A percentile compares a stretch with the other conserved stretches of the same genome.
Evolutionary conservation across 1,139 yeast species (phyloP).

Genomic region (Candida freyschussii): DNA sequence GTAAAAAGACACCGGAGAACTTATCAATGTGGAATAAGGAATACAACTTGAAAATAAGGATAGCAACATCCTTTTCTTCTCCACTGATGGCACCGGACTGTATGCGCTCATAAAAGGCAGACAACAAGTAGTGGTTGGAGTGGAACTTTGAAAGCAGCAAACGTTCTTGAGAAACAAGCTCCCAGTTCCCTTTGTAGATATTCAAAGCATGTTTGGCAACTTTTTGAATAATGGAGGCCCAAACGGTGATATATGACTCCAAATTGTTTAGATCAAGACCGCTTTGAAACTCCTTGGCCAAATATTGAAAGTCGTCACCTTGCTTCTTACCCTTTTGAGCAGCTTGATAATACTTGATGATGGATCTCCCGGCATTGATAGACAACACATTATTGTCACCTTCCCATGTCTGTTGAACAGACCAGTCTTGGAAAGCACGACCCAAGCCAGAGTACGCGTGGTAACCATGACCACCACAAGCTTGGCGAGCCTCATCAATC

Average conservation of each 20-base stretch:
- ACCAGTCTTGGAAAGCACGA: conserved; percentile 87
- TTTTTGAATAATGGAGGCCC: conserved; percentile 40
- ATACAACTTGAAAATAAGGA: conserved; percentile 52
- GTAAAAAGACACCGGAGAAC: conserved; percentile 73
- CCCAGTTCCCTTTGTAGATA: conserved; percentile 37
- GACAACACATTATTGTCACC: conserved; percentile 90
- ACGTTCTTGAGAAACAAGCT: conserved; percentile 54
- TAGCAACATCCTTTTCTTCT: conserved; percentile 35
- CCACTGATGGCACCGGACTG: conserved; percentile 21
- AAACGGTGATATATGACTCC: conserved; percentile 34
- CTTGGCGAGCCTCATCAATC: conserved; percentile 86
- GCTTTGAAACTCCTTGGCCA: conserved; percentile 29
- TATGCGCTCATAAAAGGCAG: conserved; percentile 28
- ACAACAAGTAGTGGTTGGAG: conserved; percentile 48
- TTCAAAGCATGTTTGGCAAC: conserved; percentile 37
- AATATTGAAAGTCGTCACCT: conserved; percentile 42
- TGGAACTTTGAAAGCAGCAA: conserved; percentile 57
- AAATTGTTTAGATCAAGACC: conserved; percentile 33
- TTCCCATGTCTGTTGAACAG: conserved; percentile 96
- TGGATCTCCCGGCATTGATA: conserved; percentile 76
- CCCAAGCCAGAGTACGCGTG: conserved; percentile 88
- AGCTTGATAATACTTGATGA: conserved; percentile 49
- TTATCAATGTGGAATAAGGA: conserved; percentile 70
- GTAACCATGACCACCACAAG: conserved; percentile 98
- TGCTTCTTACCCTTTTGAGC: conserved; percentile 35